These are phyloP conservation scores for Penicillium paneum DNA, from an alignment of 2,329 filamentous ascomycete genomes.

Conservation along the genomic window DNA sequence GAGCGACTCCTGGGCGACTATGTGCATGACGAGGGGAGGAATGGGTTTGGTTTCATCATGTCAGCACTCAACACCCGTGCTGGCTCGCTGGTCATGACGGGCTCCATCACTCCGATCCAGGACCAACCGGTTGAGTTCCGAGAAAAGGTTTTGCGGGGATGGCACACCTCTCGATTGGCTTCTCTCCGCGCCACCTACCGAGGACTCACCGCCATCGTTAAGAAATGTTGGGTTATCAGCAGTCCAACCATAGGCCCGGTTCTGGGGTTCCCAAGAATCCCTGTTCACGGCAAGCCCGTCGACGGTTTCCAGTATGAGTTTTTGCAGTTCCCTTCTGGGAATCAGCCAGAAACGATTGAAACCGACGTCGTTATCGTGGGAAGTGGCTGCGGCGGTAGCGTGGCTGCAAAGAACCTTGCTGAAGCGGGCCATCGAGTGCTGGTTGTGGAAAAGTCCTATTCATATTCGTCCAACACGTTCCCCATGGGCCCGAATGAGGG, in stretches of 20 bases:
- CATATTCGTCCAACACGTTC: slow-evolving; percentile 68
- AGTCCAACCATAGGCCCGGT: slow-evolving; percentile 51
- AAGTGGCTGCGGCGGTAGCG: slow-evolving; percentile 80
- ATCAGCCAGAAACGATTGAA: slow-evolving; percentile 59
- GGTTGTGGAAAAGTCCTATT: slow-evolving; percentile 78
- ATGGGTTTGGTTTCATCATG: slow-evolving; percentile 52
- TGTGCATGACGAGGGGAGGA: slow-evolving; percentile 49
- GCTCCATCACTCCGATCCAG: slow-evolving; percentile 54
- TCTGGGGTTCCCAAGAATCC: slow-evolving; percentile 54
- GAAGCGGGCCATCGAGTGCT: slow-evolving; percentile 72
- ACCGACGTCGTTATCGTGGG: slow-evolving; percentile 84
- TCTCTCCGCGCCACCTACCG: slow-evolving; percentile 51
- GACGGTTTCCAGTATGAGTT: slow-evolving; percentile 57
- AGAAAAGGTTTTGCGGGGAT: slow-evolving; percentile 52
- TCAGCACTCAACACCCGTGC: slow-evolving; percentile 54
- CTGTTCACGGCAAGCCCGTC: slow-evolving; percentile 51
- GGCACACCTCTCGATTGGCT: slow-evolving; percentile 53
- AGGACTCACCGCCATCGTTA: slow-evolving; percentile 49
- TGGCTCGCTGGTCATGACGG: slow-evolving; percentile 57
- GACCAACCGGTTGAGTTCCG: slow-evolving; percentile 54
- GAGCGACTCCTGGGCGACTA: slow-evolving; percentile 49
- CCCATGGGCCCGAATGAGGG: slow-evolving; percentile 68
- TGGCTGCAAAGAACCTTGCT: slow-evolving; percentile 75
- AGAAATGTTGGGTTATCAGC: slow-evolving; percentile 52
- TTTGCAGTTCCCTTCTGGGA: slow-evolving; percentile 54